Percentiles rank a stretch among this genome's conserved stretches.
Evolutionary conservation across 148 eudicot genomes (phyloP).

Genomic region (Linanthus parryae): DNA sequence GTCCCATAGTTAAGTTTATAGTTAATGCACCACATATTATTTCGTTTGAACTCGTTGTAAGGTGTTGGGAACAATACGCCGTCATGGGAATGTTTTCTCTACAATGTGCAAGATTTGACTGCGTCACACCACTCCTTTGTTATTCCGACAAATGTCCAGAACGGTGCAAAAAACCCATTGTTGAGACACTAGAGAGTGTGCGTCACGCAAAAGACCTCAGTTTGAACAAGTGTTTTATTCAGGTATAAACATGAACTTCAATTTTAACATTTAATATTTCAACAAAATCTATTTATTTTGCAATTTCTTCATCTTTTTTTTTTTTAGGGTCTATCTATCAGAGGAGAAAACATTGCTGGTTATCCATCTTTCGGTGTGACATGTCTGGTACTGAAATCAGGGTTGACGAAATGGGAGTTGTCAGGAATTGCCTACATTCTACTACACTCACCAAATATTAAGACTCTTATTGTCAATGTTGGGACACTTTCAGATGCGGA

Average conservation of each 20-base stretch:
- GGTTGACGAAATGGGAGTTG: constrained; percentile 5
- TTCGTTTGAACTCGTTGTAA: constrained; percentile 5
- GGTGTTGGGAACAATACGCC: neutral
- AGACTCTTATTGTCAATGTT: constrained; percentile 1
- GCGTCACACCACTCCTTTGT: neutral
- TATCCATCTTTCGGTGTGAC: neutral
- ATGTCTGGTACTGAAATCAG: neutral
- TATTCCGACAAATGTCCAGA: neutral
- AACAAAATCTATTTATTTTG: neutral
- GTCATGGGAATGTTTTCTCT: neutral
- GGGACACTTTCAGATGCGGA: neutral
- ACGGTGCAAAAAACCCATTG: no score
- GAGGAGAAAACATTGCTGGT: neutral
- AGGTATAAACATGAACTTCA: neutral
- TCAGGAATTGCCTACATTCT: constrained; percentile 10
- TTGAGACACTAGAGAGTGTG: neutral
- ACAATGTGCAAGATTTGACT: constrained; percentile 6
- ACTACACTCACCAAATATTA: constrained; percentile 7
- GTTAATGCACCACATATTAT: neutral
- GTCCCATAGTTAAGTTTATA: neutral
- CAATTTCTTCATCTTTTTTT: neutral
- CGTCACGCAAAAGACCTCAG: neutral
- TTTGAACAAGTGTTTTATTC: neutral
- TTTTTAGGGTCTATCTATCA: neutral
- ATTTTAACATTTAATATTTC: neutral